Evolutionary conservation across 768 basidiomycete genomes (phyloP).

Genomic region (Pleurotus tuoliensis): DNA sequence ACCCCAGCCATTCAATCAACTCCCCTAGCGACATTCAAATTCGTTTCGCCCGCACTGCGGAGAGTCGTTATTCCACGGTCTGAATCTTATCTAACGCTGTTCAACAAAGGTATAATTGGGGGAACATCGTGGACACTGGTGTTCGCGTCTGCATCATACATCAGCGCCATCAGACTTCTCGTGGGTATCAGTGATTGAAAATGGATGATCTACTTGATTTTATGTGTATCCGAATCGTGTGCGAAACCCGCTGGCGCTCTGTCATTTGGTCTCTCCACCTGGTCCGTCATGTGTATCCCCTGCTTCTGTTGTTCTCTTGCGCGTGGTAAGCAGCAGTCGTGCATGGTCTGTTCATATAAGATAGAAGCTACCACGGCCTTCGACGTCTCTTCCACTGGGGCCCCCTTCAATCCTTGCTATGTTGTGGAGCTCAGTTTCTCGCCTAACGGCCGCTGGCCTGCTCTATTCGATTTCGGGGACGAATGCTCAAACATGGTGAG

Average conservation of each 20-base stretch:
- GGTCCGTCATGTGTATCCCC: not conserved
- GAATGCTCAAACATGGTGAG: slow-evolving; percentile 4
- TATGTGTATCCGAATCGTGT: not conserved
- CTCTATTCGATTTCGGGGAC: not conserved
- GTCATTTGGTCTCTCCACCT: not conserved
- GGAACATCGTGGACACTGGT: too few species aligned
- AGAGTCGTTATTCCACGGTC: not conserved
- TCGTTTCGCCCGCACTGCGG: not conserved
- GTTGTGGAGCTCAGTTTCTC: not conserved
- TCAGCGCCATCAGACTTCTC: too few species aligned
- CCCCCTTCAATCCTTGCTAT: not conserved
- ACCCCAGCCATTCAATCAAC: not conserved
- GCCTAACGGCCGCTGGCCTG: not conserved
- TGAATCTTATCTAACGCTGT: not conserved
- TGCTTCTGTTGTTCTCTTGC: slow-evolving; percentile 1
- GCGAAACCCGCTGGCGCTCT: not conserved
- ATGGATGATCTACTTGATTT: not conserved
- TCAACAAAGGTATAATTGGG: not conserved
- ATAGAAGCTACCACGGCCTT: too few species aligned
- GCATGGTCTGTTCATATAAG: too few species aligned
- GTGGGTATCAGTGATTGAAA: too few species aligned
- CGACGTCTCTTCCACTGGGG: too few species aligned
- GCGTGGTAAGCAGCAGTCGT: not conserved
- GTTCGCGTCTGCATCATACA: too few species aligned
- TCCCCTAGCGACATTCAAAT: not conserved